A percentile compares a stretch with the other conserved stretches of the same genome.
Evolutionary conservation across 2,329 filamentous ascomycete genomes (phyloP).

Genomic region (Hymenoscyphus salicellus): DNA sequence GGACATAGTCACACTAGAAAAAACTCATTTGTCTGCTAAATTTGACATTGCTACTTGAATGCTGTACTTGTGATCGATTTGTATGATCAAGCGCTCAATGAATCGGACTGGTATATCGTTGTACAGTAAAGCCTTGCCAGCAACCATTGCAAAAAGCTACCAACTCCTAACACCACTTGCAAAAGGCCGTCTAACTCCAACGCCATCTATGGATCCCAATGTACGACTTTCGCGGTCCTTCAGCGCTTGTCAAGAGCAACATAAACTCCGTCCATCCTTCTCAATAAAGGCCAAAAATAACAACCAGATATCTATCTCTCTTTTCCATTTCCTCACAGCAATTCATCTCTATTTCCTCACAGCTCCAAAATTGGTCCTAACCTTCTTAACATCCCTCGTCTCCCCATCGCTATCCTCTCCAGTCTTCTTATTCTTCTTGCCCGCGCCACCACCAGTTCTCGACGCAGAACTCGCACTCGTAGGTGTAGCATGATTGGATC

Average conservation of each 20-base stretch:
- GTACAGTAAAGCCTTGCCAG: not conserved
- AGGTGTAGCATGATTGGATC: conserved; percentile 54
- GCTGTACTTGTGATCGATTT: no score
- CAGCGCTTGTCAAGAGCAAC: not conserved
- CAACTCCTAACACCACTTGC: conserved; percentile 1
- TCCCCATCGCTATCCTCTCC: conserved; percentile 58
- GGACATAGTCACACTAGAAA: not conserved
- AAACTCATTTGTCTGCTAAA: not conserved
- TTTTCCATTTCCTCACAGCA: not conserved
- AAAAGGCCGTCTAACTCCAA: not conserved
- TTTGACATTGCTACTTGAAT: not conserved
- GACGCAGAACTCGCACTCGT: conserved; percentile 48
- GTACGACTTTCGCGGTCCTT: not conserved
- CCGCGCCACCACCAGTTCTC: conserved; percentile 34
- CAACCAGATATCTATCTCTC: not conserved
- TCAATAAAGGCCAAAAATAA: not conserved
- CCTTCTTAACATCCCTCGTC: conserved; percentile 40
- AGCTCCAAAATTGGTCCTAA: conserved; percentile 33
- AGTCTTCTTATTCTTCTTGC: conserved; percentile 51
- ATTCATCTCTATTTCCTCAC: conserved; percentile 26
- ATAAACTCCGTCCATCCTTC: not conserved
- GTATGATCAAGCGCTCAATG: not conserved
- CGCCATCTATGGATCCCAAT: not conserved
- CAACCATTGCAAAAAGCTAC: not conserved
- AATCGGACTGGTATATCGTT: not conserved